Conservation (phyloP, 2,329 filamentous ascomycete genomes). For the Pseudocercospora fijiensis region DNA sequence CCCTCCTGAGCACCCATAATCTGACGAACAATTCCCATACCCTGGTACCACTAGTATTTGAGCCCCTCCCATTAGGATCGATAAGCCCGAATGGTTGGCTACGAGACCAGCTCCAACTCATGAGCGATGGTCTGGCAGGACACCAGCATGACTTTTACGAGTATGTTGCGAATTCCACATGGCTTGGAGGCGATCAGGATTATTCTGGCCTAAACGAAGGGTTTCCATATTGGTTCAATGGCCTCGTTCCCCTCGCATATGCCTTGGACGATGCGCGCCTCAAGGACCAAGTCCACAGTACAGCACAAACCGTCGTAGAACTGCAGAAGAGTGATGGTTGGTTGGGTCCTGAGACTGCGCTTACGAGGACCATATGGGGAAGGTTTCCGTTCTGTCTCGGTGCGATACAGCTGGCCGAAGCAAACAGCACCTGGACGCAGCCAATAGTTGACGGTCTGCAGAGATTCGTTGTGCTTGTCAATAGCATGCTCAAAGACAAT, state of each 20-base stretch:
- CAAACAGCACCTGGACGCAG: conserved; percentile 45
- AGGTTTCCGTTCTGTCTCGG: conserved; percentile 54
- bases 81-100: conserved; percentile 56
- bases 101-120: conserved; percentile 50
- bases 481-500: conserved; percentile 57
- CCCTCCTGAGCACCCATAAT: background rate
- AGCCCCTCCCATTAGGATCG: conserved; percentile 50
- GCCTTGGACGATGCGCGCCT: conserved; percentile 50
- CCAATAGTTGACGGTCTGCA: conserved; percentile 53
- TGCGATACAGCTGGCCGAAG: conserved; percentile 52
- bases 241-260: conserved; percentile 57
- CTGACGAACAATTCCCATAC: background rate
- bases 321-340: conserved; percentile 57
- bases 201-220: conserved; percentile 57
- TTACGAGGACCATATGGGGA: conserved; percentile 54
- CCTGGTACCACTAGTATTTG: conserved; percentile 31
- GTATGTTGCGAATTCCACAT: conserved; percentile 53
- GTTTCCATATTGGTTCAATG: conserved; percentile 61
- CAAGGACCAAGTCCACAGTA: conserved; percentile 51
- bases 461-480: conserved; percentile 51
- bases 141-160: conserved; percentile 57
- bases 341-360: conserved; percentile 54
- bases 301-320: conserved; percentile 50
- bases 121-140: conserved; percentile 54
- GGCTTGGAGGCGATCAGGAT: conserved; percentile 54